Percentiles rank a stretch among this genome's conserved stretches.
phyloP scores from a whole-genome alignment of 2,329 filamentous ascomycete genomes.

The Fusarium heterosporum region DNA sequence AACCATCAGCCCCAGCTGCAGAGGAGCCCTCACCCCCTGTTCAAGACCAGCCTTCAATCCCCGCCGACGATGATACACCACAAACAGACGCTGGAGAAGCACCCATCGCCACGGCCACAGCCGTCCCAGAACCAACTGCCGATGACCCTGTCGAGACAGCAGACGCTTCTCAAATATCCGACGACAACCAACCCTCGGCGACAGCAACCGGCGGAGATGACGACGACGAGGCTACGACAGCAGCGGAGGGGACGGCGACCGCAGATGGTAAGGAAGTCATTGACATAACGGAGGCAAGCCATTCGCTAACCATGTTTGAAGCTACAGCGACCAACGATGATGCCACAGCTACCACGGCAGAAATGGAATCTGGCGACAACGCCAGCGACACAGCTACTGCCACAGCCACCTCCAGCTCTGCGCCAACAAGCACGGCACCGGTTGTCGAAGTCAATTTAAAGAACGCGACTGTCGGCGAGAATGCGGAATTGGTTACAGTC shows the following conservation, averaged over 20 bases:
- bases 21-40: constrained; percentile 21
- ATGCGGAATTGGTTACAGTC: constrained; percentile 22
- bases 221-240: constrained; percentile 11
- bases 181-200: constrained; percentile 9
- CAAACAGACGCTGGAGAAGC: neutral
- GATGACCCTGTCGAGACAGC: constrained; percentile 11
- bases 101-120: constrained; percentile 12
- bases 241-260: constrained; percentile 14
- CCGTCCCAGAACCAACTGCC: constrained; percentile 8
- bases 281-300: neutral
- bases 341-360: constrained; percentile 12
- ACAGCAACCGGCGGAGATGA: constrained; percentile 1
- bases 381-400: constrained; percentile 11
- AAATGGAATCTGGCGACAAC: neutral
- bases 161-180: constrained; percentile 11
- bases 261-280: constrained; percentile 18
- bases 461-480: constrained; percentile 32
- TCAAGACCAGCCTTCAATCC: constrained; percentile 5
- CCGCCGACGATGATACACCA: constrained; percentile 1
- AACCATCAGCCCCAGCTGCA: constrained; percentile 25
- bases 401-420: constrained; percentile 18
- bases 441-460: constrained; percentile 25
- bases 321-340: constrained; percentile 24
- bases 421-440: constrained; percentile 17
- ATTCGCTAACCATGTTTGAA: constrained; percentile 5